phyloP scores from a whole-genome alignment of 805 yeast genomes.

The Wickerhamomyces strasburgensis region DNA sequence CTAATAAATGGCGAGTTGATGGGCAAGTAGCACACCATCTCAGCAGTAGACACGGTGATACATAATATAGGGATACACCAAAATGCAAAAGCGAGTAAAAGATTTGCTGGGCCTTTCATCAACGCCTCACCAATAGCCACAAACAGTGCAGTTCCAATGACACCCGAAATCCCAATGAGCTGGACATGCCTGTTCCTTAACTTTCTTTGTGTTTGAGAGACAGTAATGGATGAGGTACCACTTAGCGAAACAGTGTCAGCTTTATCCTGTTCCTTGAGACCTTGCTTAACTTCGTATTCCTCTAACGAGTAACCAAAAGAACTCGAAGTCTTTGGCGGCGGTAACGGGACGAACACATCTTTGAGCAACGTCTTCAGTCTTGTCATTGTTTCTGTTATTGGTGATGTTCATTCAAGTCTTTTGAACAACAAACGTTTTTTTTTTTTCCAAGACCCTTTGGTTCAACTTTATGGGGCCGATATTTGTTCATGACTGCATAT shows the following conservation, averaged over 20 bases:
- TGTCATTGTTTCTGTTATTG: too few relatives aligned
- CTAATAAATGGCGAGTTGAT: constrained; percentile 72
- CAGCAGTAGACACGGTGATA: constrained; percentile 70
- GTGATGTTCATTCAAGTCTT: too few relatives aligned
- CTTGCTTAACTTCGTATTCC: too few relatives aligned
- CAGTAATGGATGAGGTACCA: constrained; percentile 20
- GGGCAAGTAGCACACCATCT: constrained; percentile 73
- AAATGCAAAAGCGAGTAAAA: constrained; percentile 57
- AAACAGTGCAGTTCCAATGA: constrained; percentile 76
- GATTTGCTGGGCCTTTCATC: constrained; percentile 56
- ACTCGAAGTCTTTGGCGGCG: constrained; percentile 12
- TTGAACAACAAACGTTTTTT: too few relatives aligned
- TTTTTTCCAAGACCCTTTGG: too few relatives aligned
- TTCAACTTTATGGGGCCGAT: too few relatives aligned
- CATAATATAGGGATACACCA: constrained; percentile 70
- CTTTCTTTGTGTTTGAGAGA: constrained; percentile 38
- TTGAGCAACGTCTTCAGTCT: constrained; percentile 9
- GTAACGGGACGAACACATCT: constrained; percentile 21
- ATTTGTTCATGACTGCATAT: too few relatives aligned
- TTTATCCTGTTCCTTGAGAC: not conserved
- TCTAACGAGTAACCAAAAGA: too few relatives aligned
- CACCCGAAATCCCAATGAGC: constrained; percentile 74
- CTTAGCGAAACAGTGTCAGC: constrained; percentile 14
- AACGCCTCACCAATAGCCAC: constrained; percentile 67
- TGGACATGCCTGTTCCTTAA: constrained; percentile 70